Conservation (phyloP, 805 yeast genomes). For the Kodamaea hsintzibuensis region DNA sequence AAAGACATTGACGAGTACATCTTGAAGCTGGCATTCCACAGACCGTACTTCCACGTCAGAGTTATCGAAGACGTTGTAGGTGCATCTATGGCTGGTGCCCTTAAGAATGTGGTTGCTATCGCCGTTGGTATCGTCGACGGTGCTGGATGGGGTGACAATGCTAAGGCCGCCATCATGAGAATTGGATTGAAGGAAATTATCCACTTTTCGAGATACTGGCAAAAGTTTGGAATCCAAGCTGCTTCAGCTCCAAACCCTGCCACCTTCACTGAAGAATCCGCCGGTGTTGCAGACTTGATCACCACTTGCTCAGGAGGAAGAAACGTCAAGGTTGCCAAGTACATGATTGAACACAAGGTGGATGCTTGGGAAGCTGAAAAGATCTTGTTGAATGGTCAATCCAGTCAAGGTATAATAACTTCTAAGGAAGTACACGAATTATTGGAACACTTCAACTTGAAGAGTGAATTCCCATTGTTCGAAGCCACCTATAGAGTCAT, state of each 20-base stretch:
- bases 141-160: constrained; percentile 98
- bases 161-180: constrained; percentile 96
- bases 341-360: constrained; percentile 78
- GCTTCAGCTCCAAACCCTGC: constrained; percentile 63
- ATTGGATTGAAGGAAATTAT: constrained; percentile 91
- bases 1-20: constrained; percentile 69
- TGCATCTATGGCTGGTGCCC: constrained; percentile 94
- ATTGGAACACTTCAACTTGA: constrained; percentile 51
- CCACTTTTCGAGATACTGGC: constrained; percentile 62
- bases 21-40: constrained; percentile 85
- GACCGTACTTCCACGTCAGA: constrained; percentile 96
- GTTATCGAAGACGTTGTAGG: constrained; percentile 94
- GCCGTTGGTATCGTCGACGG: constrained; percentile 98
- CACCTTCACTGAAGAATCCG: constrained; percentile 90
- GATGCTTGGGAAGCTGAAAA: constrained; percentile 81
- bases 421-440: constrained; percentile 89
- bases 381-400: constrained; percentile 88
- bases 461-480: constrained; percentile 78
- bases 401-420: constrained; percentile 94
- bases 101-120: constrained; percentile 92
- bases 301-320: constrained; percentile 98
- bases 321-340: constrained; percentile 87
- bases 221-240: constrained; percentile 56
- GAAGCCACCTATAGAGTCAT: constrained; percentile 81
- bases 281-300: constrained; percentile 97